A percentile compares a stretch with the other conserved stretches of the same genome.
phyloP scores from a whole-genome alignment of 2,329 filamentous ascomycete genomes.

The Thelonectria discophora region DNA sequence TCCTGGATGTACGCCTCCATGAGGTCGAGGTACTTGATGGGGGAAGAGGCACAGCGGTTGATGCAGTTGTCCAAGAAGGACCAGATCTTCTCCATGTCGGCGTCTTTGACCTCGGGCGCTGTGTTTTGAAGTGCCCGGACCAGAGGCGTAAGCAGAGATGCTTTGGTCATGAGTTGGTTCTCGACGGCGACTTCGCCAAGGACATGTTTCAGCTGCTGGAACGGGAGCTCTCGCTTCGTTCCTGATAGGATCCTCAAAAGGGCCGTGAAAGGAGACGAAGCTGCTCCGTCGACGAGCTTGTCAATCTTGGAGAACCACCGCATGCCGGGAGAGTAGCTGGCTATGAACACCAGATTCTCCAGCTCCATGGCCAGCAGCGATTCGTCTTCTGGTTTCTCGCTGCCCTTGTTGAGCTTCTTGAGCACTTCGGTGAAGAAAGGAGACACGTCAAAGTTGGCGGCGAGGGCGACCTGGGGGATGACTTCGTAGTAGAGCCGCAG shows the following conservation, averaged over 20 bases:
- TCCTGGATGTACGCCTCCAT: conserved; percentile 58
- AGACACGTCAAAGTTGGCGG: conserved; percentile 89
- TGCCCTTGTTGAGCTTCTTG: conserved; percentile 64
- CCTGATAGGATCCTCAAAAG: conserved; percentile 62
- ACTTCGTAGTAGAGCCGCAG: conserved; percentile 86
- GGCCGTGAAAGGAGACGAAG: conserved; percentile 73
- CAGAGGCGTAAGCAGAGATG: conserved; percentile 58
- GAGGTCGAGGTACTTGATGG: conserved; percentile 84
- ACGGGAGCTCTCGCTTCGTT: conserved; percentile 42
- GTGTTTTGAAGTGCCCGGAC: conserved; percentile 47
- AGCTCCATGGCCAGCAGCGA: conserved; percentile 76
- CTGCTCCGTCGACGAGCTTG: conserved; percentile 56
- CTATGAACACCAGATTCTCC: conserved; percentile 82
- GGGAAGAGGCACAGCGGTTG: conserved; percentile 75
- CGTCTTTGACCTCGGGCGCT: conserved; percentile 26
- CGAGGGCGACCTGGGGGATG: conserved; percentile 79
- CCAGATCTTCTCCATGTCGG: conserved; percentile 60
- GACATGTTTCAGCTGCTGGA: conserved; percentile 61
- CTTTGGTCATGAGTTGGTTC: conserved; percentile 69
- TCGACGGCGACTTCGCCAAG: conserved; percentile 70
- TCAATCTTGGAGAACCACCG: conserved; percentile 86
- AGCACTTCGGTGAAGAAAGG: conserved; percentile 76
- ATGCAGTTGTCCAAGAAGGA: conserved; percentile 85
- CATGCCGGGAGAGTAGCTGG: conserved; percentile 82
- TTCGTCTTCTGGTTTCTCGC: conserved; percentile 58